These are phyloP conservation scores for Sugiyamaella novakii DNA, from an alignment of 1,139 yeast species.

Conservation along the genomic window DNA sequence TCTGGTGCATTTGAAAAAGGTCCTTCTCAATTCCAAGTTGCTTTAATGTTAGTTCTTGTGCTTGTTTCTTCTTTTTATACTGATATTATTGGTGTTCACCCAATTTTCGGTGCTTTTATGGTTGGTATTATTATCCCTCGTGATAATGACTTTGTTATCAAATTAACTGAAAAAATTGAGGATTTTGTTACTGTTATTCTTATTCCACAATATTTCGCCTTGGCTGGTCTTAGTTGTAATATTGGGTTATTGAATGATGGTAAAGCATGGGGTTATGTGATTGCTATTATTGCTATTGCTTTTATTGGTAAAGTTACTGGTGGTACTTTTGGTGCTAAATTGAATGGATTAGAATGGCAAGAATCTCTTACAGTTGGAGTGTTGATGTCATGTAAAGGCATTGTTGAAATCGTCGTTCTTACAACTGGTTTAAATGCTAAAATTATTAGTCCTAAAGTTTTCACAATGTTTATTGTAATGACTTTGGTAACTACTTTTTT, in stretches of 20 bases:
- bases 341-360: slow-evolving; percentile 65
- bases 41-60: slow-evolving; percentile 56
- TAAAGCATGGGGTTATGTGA: slow-evolving; percentile 73
- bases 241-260: slow-evolving; percentile 64
- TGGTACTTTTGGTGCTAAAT: slow-evolving; percentile 63
- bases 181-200: slow-evolving; percentile 70
- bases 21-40: slow-evolving; percentile 65
- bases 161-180: slow-evolving; percentile 71
- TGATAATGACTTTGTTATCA: slow-evolving; percentile 69
- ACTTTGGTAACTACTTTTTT: slow-evolving; percentile 72
- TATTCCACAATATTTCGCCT: slow-evolving; percentile 75
- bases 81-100: slow-evolving; percentile 78
- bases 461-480: slow-evolving; percentile 81
- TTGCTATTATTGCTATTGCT: slow-evolving; percentile 67
- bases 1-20: slow-evolving; percentile 57
- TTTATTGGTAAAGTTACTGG: slow-evolving; percentile 66
- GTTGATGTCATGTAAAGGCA: slow-evolving; percentile 88
- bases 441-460: slow-evolving; percentile 63
- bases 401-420: slow-evolving; percentile 67
- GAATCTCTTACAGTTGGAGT: slow-evolving; percentile 76
- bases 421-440: slow-evolving; percentile 72
- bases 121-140: slow-evolving; percentile 78
- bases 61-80: slow-evolving; percentile 74
- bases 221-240: slow-evolving; percentile 73
- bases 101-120: slow-evolving; percentile 80